phyloP scores from a whole-genome alignment of 2,329 filamentous ascomycete genomes.

The Penicillium sumatraense region DNA sequence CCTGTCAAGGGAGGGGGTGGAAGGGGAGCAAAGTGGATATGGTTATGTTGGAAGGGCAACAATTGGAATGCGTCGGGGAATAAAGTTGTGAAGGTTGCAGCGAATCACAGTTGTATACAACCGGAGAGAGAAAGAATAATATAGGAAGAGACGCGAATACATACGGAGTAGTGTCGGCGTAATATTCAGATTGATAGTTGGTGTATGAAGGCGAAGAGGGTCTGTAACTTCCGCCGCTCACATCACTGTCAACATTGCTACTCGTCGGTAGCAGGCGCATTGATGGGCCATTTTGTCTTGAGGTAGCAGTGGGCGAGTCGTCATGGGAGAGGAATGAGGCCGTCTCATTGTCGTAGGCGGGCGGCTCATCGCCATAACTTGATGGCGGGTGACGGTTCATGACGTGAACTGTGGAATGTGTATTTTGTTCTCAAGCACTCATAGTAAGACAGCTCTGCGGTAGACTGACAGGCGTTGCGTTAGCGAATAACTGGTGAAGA shows the following conservation, averaged over 20 bases:
- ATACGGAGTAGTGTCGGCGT: slow-evolving; percentile 41
- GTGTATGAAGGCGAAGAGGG: slow-evolving; percentile 34
- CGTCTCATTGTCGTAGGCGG: slow-evolving; percentile 43
- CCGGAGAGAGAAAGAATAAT: slow-evolving; percentile 10
- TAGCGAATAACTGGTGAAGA: slow-evolving; percentile 14
- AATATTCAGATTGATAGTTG: slow-evolving; percentile 33
- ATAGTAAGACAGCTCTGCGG: slow-evolving; percentile 15
- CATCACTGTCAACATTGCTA: slow-evolving; percentile 40
- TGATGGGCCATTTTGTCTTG: slow-evolving; percentile 43
- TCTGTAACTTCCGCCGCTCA: slow-evolving; percentile 32
- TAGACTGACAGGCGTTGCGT: slow-evolving; percentile 11
- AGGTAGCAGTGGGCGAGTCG: slow-evolving; percentile 30
- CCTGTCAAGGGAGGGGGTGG: slow-evolving; percentile 15
- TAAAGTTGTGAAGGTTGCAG: too few relatives aligned
- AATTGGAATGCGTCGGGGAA: slow-evolving; percentile 23
- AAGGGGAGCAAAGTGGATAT: slow-evolving; percentile 8
- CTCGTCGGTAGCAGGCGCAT: slow-evolving; percentile 52
- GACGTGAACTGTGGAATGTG: slow-evolving; percentile 20
- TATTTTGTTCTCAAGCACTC: slow-evolving; percentile 20
- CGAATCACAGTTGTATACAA: background rate
- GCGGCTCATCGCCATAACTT: slow-evolving; percentile 49
- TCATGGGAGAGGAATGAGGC: slow-evolving; percentile 35
- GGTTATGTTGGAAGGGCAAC: slow-evolving; percentile 30
- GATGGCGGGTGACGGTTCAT: slow-evolving; percentile 37
- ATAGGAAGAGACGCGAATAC: slow-evolving; percentile 32